Conservation (phyloP, 108 stramenopile species). For the Mediolabrus comicus region DNA sequence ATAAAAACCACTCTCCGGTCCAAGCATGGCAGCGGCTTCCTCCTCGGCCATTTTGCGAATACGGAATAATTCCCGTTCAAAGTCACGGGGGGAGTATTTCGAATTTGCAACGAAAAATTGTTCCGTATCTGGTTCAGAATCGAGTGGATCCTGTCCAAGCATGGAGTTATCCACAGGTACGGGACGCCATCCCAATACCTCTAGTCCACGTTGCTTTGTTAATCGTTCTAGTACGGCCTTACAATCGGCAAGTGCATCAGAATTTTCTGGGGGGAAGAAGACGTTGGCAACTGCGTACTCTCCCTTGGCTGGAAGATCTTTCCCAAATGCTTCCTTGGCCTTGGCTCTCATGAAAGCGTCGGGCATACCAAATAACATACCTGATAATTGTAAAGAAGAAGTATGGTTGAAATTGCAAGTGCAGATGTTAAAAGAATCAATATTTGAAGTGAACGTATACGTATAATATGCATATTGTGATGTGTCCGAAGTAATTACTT, state of each 20-base stretch:
- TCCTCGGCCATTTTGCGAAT: constrained; percentile 87
- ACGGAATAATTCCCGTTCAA: constrained; percentile 91
- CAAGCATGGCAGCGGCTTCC: constrained; percentile 75
- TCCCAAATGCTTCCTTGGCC: constrained; percentile 75
- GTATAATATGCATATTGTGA: background rate
- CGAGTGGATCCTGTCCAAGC: constrained; percentile 89
- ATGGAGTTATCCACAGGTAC: constrained; percentile 89
- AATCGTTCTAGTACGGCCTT: constrained; percentile 84
- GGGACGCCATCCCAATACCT: constrained; percentile 83
- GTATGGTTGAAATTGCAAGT: background rate
- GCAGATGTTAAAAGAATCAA: constrained; percentile 1
- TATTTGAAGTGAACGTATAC: background rate
- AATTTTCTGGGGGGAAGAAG: constrained; percentile 90
- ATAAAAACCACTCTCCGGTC: constrained; percentile 89
- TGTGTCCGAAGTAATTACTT: constrained; percentile 27
- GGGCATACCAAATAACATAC: constrained; percentile 92
- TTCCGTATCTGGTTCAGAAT: constrained; percentile 89
- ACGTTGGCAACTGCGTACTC: constrained; percentile 94
- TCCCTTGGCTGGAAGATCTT: constrained; percentile 77
- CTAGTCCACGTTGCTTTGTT: constrained; percentile 74
- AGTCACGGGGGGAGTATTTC: constrained; percentile 59
- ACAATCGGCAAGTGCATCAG: constrained; percentile 68
- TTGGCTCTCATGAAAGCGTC: constrained; percentile 91
- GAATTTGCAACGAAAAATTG: constrained; percentile 77
- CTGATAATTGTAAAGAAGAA: constrained; percentile 30